Evolutionary conservation across 352 stramenopile species (phyloP).

Genomic region (Phytophthora agathidicida): DNA sequence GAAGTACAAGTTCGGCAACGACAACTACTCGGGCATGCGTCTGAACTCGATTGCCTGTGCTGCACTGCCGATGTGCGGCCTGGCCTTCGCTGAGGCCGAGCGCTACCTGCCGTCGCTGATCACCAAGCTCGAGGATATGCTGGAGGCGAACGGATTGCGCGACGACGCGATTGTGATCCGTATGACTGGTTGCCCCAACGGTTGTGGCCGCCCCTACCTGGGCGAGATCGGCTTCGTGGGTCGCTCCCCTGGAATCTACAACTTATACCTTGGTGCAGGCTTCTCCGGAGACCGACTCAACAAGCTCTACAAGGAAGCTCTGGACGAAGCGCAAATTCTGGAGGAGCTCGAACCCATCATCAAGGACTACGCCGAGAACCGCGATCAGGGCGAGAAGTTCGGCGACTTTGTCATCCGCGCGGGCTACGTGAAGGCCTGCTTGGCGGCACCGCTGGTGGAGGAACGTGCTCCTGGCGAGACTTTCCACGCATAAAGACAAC

Average conservation of each 20-base stretch:
- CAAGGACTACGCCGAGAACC: conserved; percentile 77
- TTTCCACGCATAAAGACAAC: conserved; percentile 70
- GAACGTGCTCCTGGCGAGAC: conserved; percentile 65
- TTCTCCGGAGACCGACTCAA: conserved; percentile 75
- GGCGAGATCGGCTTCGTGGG: conserved; percentile 98
- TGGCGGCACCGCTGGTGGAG: conserved; percentile 64
- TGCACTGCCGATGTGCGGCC: conserved; percentile 95
- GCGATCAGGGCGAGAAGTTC: conserved; percentile 73
- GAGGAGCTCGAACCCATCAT: conserved; percentile 75
- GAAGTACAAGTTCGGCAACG: conserved; percentile 92
- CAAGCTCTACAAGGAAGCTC: conserved; percentile 84
- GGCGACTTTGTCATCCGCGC: conserved; percentile 84
- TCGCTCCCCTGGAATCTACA: conserved; percentile 96
- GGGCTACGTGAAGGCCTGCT: conserved; percentile 74
- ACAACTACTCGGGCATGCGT: conserved; percentile 80
- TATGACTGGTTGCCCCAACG: conserved; percentile 99
- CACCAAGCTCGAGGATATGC: conserved; percentile 91
- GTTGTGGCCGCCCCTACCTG: conserved; percentile 97
- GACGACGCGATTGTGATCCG: conserved; percentile 97
- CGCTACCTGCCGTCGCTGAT: conserved; percentile 94
- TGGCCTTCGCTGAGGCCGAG: conserved; percentile 98
- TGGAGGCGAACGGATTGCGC: conserved; percentile 90
- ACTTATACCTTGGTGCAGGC: conserved; percentile 96
- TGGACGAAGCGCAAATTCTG: conserved; percentile 84
- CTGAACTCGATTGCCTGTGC: conserved; percentile 95